These are phyloP conservation scores for Fusarium foetens DNA, from an alignment of 2,329 filamentous ascomycete species.

Conservation along the genomic window DNA sequence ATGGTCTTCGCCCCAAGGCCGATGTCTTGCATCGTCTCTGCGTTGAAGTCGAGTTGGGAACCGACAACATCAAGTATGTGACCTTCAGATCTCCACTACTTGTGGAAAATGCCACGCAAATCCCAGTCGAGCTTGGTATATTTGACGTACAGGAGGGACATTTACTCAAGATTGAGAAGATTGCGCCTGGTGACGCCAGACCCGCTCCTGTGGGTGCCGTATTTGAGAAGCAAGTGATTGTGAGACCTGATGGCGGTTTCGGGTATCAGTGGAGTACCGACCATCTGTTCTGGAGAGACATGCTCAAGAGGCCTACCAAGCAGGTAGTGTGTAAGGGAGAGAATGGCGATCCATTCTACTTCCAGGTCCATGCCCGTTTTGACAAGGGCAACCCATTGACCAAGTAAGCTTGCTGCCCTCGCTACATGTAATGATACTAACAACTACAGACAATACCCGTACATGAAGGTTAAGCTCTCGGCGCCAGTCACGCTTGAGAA, in stretches of 20 bases:
- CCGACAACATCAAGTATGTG: constrained; percentile 97
- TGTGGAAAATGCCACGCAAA: constrained; percentile 96
- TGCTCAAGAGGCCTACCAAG: constrained; percentile 83
- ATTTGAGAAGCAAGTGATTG: constrained; percentile 85
- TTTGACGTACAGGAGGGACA: constrained; percentile 89
- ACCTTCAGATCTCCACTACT: constrained; percentile 91
- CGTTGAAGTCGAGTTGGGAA: constrained; percentile 89
- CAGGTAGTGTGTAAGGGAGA: constrained; percentile 92
- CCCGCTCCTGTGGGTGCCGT: constrained; percentile 93
- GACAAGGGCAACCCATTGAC: constrained; percentile 86
- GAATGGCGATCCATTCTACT: constrained; percentile 91
- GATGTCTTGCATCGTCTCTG: constrained; percentile 88
- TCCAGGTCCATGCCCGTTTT: constrained; percentile 89
- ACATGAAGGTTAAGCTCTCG: constrained; percentile 92
- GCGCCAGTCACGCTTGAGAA: constrained; percentile 96
- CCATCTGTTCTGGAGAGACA: constrained; percentile 89
- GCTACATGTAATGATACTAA: constrained; percentile 20
- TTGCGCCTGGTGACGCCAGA: constrained; percentile 87
- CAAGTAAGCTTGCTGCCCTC: constrained; percentile 58
- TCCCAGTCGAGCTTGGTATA: constrained; percentile 92
- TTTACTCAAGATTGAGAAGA: constrained; percentile 97
- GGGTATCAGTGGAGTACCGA: constrained; percentile 96
- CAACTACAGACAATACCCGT: constrained; percentile 78
- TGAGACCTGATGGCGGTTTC: constrained; percentile 94
- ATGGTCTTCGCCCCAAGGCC: constrained; percentile 87